Percentiles rank a stretch among this genome's conserved stretches.
Conservation (phyloP, 768 basidiomycete genomes). For the Kwoniella shandongensis region DNA sequence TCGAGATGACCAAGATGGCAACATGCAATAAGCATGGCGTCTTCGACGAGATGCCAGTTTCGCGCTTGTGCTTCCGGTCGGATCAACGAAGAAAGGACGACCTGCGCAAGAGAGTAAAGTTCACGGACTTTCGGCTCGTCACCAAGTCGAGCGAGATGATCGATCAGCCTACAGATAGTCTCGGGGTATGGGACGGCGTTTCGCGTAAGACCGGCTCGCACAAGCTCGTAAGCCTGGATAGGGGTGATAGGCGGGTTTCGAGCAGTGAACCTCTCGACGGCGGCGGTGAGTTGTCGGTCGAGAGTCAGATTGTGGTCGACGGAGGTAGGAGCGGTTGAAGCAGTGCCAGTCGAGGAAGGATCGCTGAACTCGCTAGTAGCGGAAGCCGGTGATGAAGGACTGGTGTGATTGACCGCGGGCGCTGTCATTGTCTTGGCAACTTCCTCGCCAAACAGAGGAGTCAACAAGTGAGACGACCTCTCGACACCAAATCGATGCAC, state of each 20-base stretch:
- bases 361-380: slow-evolving; percentile 2
- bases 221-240: slow-evolving; percentile 58
- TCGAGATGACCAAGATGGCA: slow-evolving; percentile 79
- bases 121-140: slow-evolving; percentile 64
- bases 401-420: slow-evolving; percentile 4
- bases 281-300: slow-evolving; percentile 22
- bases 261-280: slow-evolving; percentile 28
- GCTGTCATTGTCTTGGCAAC: slow-evolving; percentile 1
- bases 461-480: slow-evolving; percentile 7
- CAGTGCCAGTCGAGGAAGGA: slow-evolving; percentile 1
- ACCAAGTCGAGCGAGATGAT: slow-evolving; percentile 65
- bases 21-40: slow-evolving; percentile 81
- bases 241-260: slow-evolving; percentile 44
- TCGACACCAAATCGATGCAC: slow-evolving; percentile 15
- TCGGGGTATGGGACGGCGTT: slow-evolving; percentile 50
- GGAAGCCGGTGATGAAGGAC: slow-evolving; percentile 2
- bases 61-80: slow-evolving; percentile 58
- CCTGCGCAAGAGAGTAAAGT: slow-evolving; percentile 70
- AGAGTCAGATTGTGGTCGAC: slow-evolving; percentile 8
- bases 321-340: neutral
- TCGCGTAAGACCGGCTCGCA: slow-evolving; percentile 52
- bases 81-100: slow-evolving; percentile 59
- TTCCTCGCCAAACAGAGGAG: slow-evolving; percentile 14
- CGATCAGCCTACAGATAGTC: slow-evolving; percentile 66
- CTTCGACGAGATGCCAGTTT: slow-evolving; percentile 77